A percentile compares a stretch with the other conserved stretches of the same genome.
Conservation (phyloP, 768 basidiomycete species). For the Pleurotus tuoliensis region DNA sequence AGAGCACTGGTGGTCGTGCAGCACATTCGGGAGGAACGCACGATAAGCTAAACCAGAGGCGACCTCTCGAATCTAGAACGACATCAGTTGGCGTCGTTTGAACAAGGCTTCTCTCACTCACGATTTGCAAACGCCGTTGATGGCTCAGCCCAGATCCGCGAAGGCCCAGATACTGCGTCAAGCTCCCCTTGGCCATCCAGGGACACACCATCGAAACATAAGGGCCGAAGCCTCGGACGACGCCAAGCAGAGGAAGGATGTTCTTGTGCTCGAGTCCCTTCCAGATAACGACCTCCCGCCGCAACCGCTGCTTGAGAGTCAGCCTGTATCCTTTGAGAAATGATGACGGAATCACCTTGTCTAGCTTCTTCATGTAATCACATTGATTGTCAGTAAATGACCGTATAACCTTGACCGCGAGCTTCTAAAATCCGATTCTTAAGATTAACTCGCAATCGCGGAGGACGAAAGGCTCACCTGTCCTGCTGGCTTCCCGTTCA, state of each 20-base stretch:
- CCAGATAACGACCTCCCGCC: conserved; percentile 27
- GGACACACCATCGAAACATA: conserved; percentile 28
- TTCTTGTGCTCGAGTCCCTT: conserved; percentile 24
- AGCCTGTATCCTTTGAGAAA: no score
- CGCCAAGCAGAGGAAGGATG: conserved; percentile 26
- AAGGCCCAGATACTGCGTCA: conserved; percentile 17
- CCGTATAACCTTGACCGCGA: conserved; percentile 10
- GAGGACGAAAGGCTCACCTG: not conserved
- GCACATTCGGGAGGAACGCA: not conserved
- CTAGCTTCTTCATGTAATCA: conserved; percentile 3
- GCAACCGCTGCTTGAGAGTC: conserved; percentile 16
- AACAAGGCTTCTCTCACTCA: not conserved
- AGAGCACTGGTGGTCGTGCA: not conserved
- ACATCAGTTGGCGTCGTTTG: not conserved
- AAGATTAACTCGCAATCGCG: not conserved
- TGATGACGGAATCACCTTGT: not conserved
- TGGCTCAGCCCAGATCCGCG: not conserved
- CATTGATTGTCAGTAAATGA: not conserved
- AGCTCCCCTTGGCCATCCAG: conserved; percentile 25
- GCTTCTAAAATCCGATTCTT: not conserved
- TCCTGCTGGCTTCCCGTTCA: not conserved
- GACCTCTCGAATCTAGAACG: not conserved
- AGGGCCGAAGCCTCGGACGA: conserved; percentile 20
- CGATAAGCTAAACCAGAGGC: not conserved
- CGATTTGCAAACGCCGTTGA: not conserved